Percentiles rank a stretch among this genome's conserved stretches.
These are phyloP conservation scores for Fusarium fujikuroi DNA, from an alignment of 2,329 filamentous ascomycete species.

Conservation along the genomic window DNA sequence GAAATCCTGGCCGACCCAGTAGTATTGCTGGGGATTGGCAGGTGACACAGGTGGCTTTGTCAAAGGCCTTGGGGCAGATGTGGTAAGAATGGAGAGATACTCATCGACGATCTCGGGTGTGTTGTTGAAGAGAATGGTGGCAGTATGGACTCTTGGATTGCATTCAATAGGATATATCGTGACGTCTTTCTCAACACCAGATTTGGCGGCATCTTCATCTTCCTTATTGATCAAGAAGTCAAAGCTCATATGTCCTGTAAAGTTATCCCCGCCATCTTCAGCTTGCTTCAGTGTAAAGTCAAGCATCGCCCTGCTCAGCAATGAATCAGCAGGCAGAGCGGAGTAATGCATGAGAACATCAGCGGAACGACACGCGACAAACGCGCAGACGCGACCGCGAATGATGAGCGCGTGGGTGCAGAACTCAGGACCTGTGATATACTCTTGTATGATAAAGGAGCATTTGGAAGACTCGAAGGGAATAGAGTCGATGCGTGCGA, in stretches of 20 bases:
- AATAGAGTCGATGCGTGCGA: constrained; percentile 60
- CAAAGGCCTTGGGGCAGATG: not conserved
- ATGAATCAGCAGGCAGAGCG: constrained; percentile 64
- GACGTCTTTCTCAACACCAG: constrained; percentile 41
- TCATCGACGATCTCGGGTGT: constrained; percentile 58
- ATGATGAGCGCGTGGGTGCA: constrained; percentile 78
- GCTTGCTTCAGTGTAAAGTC: constrained; percentile 71
- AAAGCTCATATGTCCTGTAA: constrained; percentile 79
- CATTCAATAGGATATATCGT: constrained; percentile 74
- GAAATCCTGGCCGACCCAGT: constrained; percentile 77
- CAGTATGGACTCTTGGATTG: constrained; percentile 76
- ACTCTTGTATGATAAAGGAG: constrained; percentile 70
- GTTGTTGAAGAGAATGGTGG: constrained; percentile 68
- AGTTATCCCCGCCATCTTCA: constrained; percentile 54
- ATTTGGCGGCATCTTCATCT: constrained; percentile 4
- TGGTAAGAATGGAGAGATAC: constrained; percentile 62
- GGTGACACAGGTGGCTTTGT: constrained; percentile 39
- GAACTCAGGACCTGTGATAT: constrained; percentile 70
- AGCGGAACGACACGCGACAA: constrained; percentile 72
- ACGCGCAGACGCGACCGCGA: constrained; percentile 71
- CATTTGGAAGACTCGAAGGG: constrained; percentile 54
- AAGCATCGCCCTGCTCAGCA: constrained; percentile 69
- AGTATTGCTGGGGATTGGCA: constrained; percentile 51
- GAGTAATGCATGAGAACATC: constrained; percentile 75
- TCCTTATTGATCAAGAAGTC: constrained; percentile 68